Evolutionary conservation across 441 rosid species (phyloP).

Genomic region (Croton setiger): DNA sequence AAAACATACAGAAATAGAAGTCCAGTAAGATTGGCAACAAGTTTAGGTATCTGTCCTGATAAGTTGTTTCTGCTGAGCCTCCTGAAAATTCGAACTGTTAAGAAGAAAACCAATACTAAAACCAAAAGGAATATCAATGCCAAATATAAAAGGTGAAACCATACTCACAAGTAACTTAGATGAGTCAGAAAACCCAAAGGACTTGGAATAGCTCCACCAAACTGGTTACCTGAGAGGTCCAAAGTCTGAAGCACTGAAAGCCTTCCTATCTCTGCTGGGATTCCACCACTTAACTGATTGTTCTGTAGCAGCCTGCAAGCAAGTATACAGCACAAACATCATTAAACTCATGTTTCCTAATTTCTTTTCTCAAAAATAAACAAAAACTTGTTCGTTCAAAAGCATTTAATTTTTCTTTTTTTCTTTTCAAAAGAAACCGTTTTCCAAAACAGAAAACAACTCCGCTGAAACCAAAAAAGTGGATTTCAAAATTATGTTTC

Average conservation of each 20-base stretch:
- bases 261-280: conserved; percentile 69
- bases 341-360: too few relatives aligned
- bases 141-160: conserved; percentile 12
- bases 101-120: conserved; percentile 14
- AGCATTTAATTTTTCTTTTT: too few relatives aligned
- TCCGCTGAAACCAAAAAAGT: too few relatives aligned
- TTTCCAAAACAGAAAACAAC: too few relatives aligned
- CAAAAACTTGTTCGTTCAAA: too few relatives aligned
- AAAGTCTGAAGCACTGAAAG: conserved; percentile 73
- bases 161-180: conserved; percentile 87
- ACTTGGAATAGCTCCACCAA: conserved; percentile 72
- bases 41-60: conserved; percentile 69
- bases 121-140: conserved; percentile 9
- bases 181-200: conserved; percentile 67
- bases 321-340: background rate
- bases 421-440: too few relatives aligned
- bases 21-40: conserved; percentile 77
- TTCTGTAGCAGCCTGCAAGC: conserved; percentile 62
- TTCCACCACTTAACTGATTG: conserved; percentile 56
- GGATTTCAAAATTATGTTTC: too few relatives aligned
- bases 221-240: conserved; percentile 78
- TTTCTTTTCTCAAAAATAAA: too few relatives aligned
- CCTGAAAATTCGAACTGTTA: conserved; percentile 41
- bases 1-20: conserved; percentile 75
- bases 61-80: conserved; percentile 69